Base-by-base conservation (phyloP, 192 early-diverging fungal species). In the Rhizophagus prolifer region DNA sequence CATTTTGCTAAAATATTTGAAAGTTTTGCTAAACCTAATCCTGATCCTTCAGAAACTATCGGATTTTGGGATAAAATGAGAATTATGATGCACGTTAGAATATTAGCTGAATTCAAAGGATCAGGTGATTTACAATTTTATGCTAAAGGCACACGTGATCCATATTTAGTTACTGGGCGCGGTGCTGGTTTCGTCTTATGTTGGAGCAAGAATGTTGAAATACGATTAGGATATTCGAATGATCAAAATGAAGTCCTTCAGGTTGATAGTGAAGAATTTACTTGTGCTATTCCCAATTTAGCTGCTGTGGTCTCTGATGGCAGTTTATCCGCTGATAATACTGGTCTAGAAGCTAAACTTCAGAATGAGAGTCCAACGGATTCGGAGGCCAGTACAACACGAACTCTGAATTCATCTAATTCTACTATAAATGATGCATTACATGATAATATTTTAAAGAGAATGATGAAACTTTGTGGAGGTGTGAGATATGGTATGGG, bases 21-120 rank as follows among this genome's bases (percentile, higher is more conserved):
- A 28, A 75, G 63, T 9, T 79, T 86, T 28, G 79, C 82, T 30
- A 77, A 81, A 14, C 81, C 85, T 38, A 80, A 81, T 10, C 77
- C 84, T 3, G 85, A 86, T 69, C 85, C 83, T 0, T 84, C 82
- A 2, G 72, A 67, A 14, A 78, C 77, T 13, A 26, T 84, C 60
- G 85, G 85, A 1, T 82, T 86, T 58, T 86, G 85, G 85, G 85
- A 86, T 16, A 84, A 84, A 34, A 68, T 86, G 30, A 75, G 85
- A 21, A 60, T 84, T 0, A 82, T 84, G 60, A 82, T 86, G 26
- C 85, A 86, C 61, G 79, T 83, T 16, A 71, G 46, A 12, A 74
- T 78, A n/a, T 73, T 70, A 26, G 80, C 84, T 14, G 67, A 69
- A 2, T 86, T 84, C 74, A 64, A 80, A 4, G 80, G 81, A 9